Evolutionary conservation across 176 grass and related monocot genomes (phyloP), one percentile per base, ranked within the genome.

Genomic region (Avena sativa): DNA sequence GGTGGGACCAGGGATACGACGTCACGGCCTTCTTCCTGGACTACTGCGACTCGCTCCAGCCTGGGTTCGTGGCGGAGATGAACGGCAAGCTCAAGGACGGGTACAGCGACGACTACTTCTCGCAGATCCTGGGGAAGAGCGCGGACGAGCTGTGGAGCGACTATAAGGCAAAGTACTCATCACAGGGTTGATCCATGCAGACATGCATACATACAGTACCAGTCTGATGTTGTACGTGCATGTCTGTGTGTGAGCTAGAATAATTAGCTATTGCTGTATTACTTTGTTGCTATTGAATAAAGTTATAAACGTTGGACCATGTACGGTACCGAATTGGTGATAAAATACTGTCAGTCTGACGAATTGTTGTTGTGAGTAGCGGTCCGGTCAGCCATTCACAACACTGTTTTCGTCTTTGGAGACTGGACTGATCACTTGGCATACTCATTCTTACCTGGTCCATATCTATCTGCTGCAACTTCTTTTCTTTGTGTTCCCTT

Each of bases 21-120:
- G 91, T 95, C 0, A 97, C 95, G 7, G 93, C 95, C 34, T 57
- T 80, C 51, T 97, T 95, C 87, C 61, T 97, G 36, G 92, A 93
- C 26, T 95, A 97, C 84, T 94, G 92, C 75, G 81, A 94, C 26
- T 74, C 84, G 2, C 89, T 97, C 5, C 73, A 76, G 78, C 65
- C 68, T 2, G 95, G 95, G 9, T 97, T 97, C 78, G 95, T 97
- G 2, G 92, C 89, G 17, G 46, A 73, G 77, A 70, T 97, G 1
- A 94, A 97, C 9, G 87, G 57, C 4, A 94, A 91, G 92, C 59
- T 97, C 51, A 95, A 81, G 89, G 16, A 75, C 9, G 89, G 89
- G 0, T 97, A 97, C 66, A 85, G 32, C 14, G 86, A 89, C 5
- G 87, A 72, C 44, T 94, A 68, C 75, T 97, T 97, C 47, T 10